phyloP scores from a whole-genome alignment of 345 rosid species.

The Abelmoschus esculentus region DNA sequence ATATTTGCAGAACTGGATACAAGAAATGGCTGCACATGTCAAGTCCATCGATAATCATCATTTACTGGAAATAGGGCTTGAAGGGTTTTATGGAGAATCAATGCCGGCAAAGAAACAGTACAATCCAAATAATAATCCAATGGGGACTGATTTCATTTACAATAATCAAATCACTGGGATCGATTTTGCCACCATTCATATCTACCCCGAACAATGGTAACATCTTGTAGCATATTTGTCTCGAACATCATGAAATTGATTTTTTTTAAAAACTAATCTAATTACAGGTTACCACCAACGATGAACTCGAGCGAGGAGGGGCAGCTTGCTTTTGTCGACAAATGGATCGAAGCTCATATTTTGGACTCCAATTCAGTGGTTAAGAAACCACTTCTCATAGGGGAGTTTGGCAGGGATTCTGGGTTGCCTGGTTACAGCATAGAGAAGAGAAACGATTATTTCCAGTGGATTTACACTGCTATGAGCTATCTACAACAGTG shows the following conservation, averaged over 20 bases:
- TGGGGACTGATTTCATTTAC: slow-evolving; percentile 68
- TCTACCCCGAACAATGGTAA: slow-evolving; percentile 74
- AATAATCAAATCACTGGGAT: slow-evolving; percentile 46
- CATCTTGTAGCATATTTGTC: neutral
- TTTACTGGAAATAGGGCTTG: slow-evolving; percentile 60
- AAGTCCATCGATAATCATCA: slow-evolving; percentile 62
- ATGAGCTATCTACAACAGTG: slow-evolving; percentile 43
- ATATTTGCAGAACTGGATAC: slow-evolving; percentile 45
- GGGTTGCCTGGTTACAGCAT: slow-evolving; percentile 37
- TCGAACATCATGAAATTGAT: too few relatives aligned
- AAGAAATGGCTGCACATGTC: slow-evolving; percentile 54
- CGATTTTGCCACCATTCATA: slow-evolving; percentile 68
- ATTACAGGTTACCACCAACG: slow-evolving; percentile 37
- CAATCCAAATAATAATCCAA: slow-evolving; percentile 27
- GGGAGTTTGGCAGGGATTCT: slow-evolving; percentile 59
- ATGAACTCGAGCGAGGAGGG: slow-evolving; percentile 25
- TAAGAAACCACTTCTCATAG: slow-evolving; percentile 48
- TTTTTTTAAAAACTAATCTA: neutral
- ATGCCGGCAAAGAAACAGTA: slow-evolving; percentile 31
- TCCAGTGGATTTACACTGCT: slow-evolving; percentile 30
- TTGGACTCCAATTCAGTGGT: slow-evolving; percentile 34
- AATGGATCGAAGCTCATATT: slow-evolving; percentile 43
- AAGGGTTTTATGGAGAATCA: slow-evolving; percentile 76
- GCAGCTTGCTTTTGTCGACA: slow-evolving; percentile 36
- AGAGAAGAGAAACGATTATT: slow-evolving; percentile 43